Evolutionary conservation across 192 early-diverging fungal genomes (phyloP).

Genomic region (Chytriomyces sp.): DNA sequence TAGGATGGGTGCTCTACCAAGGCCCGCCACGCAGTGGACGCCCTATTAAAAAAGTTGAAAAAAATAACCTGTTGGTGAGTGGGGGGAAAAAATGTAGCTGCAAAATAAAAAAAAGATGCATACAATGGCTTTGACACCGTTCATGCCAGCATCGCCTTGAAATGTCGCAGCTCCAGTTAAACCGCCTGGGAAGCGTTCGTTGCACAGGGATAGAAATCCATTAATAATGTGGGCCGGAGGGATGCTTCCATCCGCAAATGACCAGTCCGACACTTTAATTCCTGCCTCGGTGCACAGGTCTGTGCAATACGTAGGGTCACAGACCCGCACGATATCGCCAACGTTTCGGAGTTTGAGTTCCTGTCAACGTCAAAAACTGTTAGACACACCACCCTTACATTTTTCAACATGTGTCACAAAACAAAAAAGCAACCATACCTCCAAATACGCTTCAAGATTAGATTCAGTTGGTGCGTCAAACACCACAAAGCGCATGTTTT

Average conservation of each 20-base stretch:
- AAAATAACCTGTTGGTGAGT: too few relatives aligned
- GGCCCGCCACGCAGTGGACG: constrained; percentile 80
- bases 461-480: constrained; percentile 77
- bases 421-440: constrained; percentile 50
- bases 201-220: constrained; percentile 72
- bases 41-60: constrained; percentile 32
- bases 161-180: constrained; percentile 1
- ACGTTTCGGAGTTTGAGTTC: constrained; percentile 71
- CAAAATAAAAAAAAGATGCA: too few relatives aligned
- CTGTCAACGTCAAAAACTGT: constrained; percentile 33
- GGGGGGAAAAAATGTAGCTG: too few relatives aligned
- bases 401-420: too few relatives aligned
- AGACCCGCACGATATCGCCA: constrained; percentile 81
- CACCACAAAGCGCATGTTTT: constrained; percentile 73
- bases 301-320: constrained; percentile 81
- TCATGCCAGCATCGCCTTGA: not conserved
- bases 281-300: constrained; percentile 54
- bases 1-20: constrained; percentile 69
- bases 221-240: constrained; percentile 66
- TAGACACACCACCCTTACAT: too few relatives aligned
- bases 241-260: constrained; percentile 41
- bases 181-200: constrained; percentile 53
- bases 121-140: constrained; percentile 2
- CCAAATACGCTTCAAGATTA: constrained; percentile 67
- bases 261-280: constrained; percentile 61